A percentile compares a stretch with the other conserved stretches of the same genome.
Conservation (phyloP, 805 yeast species). For the Metschnikowia noctiluminum region DNA sequence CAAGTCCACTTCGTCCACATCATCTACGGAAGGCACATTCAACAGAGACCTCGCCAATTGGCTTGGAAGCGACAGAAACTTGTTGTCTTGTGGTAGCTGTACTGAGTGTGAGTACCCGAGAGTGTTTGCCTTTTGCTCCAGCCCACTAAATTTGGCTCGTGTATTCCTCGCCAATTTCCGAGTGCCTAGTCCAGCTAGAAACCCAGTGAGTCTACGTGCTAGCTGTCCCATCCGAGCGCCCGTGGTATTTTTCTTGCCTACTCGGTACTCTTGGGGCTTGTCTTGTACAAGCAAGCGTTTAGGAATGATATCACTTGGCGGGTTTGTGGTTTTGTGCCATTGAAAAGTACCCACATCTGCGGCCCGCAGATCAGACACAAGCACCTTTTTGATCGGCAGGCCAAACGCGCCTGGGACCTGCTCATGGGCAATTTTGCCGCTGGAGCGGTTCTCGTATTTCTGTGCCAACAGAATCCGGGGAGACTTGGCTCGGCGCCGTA, state of each 20-base stretch:
- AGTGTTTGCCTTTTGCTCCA: background rate
- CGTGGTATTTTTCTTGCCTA: slow-evolving; percentile 1
- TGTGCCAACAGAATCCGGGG: slow-evolving; percentile 6
- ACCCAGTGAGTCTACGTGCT: slow-evolving; percentile 3
- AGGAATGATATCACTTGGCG: background rate
- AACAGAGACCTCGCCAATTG: background rate
- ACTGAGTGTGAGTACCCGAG: background rate
- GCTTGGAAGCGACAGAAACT: background rate
- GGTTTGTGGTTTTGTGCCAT: slow-evolving; percentile 1
- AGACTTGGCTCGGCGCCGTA: background rate
- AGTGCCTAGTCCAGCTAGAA: background rate
- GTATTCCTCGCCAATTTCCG: background rate
- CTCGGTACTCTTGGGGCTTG: background rate
- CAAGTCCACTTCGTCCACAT: slow-evolving; percentile 7
- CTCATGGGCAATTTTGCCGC: background rate
- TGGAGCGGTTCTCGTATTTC: slow-evolving; percentile 2
- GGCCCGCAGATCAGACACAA: background rate
- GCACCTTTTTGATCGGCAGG: slow-evolving; percentile 7
- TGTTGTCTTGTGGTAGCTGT: background rate
- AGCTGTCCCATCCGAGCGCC: slow-evolving; percentile 6
- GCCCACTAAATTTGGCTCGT: too few relatives aligned
- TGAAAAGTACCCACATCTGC: background rate
- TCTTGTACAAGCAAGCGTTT: background rate
- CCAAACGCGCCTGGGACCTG: slow-evolving; percentile 6
- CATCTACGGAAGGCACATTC: background rate